Conservation (phyloP, 345 rosid genomes). For the Capsella bursapastoris region DNA sequence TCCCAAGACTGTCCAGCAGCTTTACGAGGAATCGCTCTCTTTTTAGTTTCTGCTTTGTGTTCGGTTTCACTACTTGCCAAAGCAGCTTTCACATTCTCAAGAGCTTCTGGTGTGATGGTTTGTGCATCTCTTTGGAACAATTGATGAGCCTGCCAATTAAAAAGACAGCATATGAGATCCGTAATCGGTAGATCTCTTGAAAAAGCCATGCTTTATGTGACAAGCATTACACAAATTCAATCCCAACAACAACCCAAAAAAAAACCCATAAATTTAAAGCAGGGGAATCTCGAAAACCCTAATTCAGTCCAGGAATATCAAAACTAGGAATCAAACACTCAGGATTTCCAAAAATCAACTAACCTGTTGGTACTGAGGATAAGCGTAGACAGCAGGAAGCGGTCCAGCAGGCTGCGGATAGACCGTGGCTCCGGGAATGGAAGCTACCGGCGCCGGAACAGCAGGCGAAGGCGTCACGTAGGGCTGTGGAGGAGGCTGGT, state of each 20-base stretch:
- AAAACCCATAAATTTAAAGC: conserved; percentile 7
- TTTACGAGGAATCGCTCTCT: conserved; percentile 94
- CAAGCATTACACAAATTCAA: conserved; percentile 8
- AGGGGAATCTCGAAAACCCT: conserved; percentile 31
- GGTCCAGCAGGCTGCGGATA: conserved; percentile 59
- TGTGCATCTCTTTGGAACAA: conserved; percentile 95
- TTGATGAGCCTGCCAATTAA: conserved; percentile 75
- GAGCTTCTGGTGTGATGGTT: conserved; percentile 91
- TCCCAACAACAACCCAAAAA: not conserved
- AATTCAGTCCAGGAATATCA: conserved; percentile 16
- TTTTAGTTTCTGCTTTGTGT: conserved; percentile 87
- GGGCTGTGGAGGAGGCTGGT: conserved; percentile 53
- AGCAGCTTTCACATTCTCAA: conserved; percentile 95
- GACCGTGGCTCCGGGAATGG: conserved; percentile 54
- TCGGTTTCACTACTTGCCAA: conserved; percentile 92
- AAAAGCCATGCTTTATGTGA: not conserved
- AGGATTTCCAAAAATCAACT: not conserved
- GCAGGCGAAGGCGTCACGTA: conserved; percentile 44
- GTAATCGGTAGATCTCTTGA: not conserved
- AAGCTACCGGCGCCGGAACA: conserved; percentile 44
- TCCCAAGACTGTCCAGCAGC: conserved; percentile 98
- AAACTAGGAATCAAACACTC: conserved; percentile 14
- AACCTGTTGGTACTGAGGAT: conserved; percentile 90
- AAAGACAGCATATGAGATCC: conserved; percentile 9
- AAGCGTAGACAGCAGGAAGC: conserved; percentile 61